Evolutionary conservation across 179 eudicot genomes (phyloP).

Genomic region (Pouteria campechiana): DNA sequence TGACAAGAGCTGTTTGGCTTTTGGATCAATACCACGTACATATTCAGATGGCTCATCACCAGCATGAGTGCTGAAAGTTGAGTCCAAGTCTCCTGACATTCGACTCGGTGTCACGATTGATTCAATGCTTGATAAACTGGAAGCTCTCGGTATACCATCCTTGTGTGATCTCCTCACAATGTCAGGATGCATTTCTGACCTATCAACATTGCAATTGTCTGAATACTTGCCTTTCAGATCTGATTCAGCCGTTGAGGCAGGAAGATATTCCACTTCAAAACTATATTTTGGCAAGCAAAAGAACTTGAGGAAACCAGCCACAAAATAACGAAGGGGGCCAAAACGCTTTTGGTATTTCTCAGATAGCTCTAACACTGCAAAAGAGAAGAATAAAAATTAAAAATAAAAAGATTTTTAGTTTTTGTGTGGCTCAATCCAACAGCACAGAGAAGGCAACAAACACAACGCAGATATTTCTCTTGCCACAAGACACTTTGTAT

Average conservation of each 20-base stretch:
- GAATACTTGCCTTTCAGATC: slow-evolving; percentile 35
- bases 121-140: slow-evolving; percentile 90
- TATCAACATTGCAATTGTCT: slow-evolving; percentile 57
- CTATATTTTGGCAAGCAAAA: slow-evolving; percentile 88
- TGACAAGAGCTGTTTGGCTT: slow-evolving; percentile 71
- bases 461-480: too few relatives aligned
- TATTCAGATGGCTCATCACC: slow-evolving; percentile 92
- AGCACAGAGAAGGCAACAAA: too few relatives aligned
- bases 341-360: slow-evolving; percentile 92
- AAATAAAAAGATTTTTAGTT: neutral
- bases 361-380: slow-evolving; percentile 90
- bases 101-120: slow-evolving; percentile 92
- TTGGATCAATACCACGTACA: slow-evolving; percentile 86
- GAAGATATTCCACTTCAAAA: slow-evolving; percentile 84
- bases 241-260: slow-evolving; percentile 33
- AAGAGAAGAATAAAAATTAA: slow-evolving; percentile 5
- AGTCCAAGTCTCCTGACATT: slow-evolving; percentile 62
- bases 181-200: slow-evolving; percentile 84
- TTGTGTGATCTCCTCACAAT: slow-evolving; percentile 69
- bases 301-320: slow-evolving; percentile 90
- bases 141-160: slow-evolving; percentile 89
- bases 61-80: slow-evolving; percentile 59
- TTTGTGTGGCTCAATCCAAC: too few relatives aligned
- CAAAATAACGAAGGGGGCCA: slow-evolving; percentile 93
- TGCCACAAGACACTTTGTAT: too few relatives aligned